Conservation (phyloP, 2,329 filamentous ascomycete genomes). For the Epichloe glyceriae region DNA sequence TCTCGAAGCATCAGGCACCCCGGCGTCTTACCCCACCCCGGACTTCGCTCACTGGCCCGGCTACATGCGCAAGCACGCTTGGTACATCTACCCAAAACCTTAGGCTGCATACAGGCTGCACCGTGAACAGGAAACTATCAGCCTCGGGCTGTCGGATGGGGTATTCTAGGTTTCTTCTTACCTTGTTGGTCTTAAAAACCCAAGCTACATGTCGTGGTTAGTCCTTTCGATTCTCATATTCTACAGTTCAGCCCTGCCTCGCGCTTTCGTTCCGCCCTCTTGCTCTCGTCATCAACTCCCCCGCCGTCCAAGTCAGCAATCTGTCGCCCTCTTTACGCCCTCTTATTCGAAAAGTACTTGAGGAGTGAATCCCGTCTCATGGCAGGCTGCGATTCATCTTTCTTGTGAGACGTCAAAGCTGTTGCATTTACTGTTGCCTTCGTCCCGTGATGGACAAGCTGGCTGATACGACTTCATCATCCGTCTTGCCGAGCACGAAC, state of each 20-base stretch:
- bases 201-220: slow-evolving; percentile 3
- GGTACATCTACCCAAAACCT: neutral
- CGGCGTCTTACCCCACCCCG: neutral
- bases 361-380: slow-evolving; percentile 5
- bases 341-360: neutral
- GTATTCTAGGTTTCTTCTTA: neutral
- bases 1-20: no score
- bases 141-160: neutral
- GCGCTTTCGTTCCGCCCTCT: neutral
- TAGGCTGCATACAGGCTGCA: neutral
- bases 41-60: neutral
- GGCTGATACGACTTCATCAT: slow-evolving; percentile 14
- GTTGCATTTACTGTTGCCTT: slow-evolving; percentile 10
- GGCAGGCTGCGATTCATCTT: slow-evolving; percentile 8
- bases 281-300: neutral
- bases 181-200: neutral
- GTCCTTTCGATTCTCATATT: slow-evolving; percentile 4
- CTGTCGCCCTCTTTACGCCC: slow-evolving; percentile 1
- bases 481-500: slow-evolving; percentile 16
- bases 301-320: neutral
- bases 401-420: slow-evolving; percentile 13
- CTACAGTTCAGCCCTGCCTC: slow-evolving; percentile 1
- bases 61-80: neutral
- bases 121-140: slow-evolving; percentile 3
- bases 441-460: slow-evolving; percentile 41